Base-by-base conservation (phyloP, 1,284 basidiomycete genomes). In the Irpex lacteus region DNA sequence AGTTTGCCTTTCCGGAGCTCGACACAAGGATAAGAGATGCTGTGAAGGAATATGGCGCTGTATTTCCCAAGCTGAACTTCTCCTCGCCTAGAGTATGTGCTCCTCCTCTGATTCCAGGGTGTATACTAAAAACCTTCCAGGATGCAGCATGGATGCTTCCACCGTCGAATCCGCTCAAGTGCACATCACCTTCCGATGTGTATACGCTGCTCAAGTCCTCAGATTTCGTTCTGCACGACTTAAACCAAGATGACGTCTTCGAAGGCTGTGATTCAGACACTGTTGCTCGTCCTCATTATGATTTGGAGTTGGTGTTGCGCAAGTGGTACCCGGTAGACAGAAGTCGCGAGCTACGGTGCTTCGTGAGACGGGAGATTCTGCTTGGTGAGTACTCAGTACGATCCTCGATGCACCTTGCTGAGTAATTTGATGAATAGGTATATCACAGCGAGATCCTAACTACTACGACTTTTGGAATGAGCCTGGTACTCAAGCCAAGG, bases 61-160 rank as follows among this genome's bases (percentile, higher is more conserved):
- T 98, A 6, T 98, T 99, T 72, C 96, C 97, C 0, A 99, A 99
- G 75, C 85, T 98, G 60, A 98, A 97, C 72, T 97, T 96, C 79
- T 94, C 95, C 3, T 90, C 92, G 15, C 95, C 95, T 34, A 90
- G 90, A 79, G 95, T 93, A 69, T 60, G 81, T 73, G 66, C 40
- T 58, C 18, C 19, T 47, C 4, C 53, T 34, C 21, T 4, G 49
- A 13, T 26, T 34, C 60, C 61, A 26, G n/a, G 63, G 13, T 19
- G 15, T 57, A 34, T n/a, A 6, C 52, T 6, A 49, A 21, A 15
- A n/a, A 5, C 55, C 34, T 13, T 56, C 32, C 68, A 96, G 93
- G 96, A 98, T 72, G 94, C 96, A 11, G 86, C 91, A 1, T 98
- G 96, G 92, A 88, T 99, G 66, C 82, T 98, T 1, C 91, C 95